Percentiles rank a stretch among this genome's conserved stretches.
These are phyloP conservation scores for Myxozyma neotropica DNA, from an alignment of 805 yeast genomes.

Conservation along the genomic window DNA sequence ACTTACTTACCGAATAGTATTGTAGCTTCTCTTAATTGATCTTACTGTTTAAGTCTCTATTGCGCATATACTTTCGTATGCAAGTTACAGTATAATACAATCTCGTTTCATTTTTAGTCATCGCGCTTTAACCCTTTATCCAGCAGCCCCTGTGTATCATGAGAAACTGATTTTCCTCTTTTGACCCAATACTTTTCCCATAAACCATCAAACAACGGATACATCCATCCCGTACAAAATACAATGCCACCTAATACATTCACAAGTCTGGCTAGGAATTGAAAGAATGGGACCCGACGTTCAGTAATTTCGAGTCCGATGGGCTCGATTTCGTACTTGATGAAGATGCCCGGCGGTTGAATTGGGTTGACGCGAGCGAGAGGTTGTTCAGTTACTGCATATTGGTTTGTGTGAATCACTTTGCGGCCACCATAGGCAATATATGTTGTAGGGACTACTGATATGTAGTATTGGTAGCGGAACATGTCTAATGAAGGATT, in stretches of 20 bases:
- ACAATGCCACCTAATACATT: constrained; percentile 83
- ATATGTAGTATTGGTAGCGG: constrained; percentile 64
- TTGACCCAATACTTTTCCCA: constrained; percentile 18
- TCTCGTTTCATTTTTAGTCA: constrained; percentile 6
- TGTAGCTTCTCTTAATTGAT: no score
- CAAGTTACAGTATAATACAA: not conserved
- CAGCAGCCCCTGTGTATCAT: constrained; percentile 22
- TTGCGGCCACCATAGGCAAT: constrained; percentile 63
- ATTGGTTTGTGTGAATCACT: constrained; percentile 79
- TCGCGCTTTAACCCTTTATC: constrained; percentile 27
- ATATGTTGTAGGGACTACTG: constrained; percentile 83
- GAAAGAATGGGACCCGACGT: constrained; percentile 70
- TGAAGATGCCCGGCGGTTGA: constrained; percentile 65
- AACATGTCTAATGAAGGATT: constrained; percentile 22
- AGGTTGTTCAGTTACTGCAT: constrained; percentile 58
- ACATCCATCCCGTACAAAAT: constrained; percentile 44
- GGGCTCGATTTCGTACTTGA: constrained; percentile 88
- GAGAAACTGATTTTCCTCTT: constrained; percentile 18
- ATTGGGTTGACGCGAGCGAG: constrained; percentile 33
- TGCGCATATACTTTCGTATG: not conserved
- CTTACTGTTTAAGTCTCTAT: no score
- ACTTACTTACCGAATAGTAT: no score
- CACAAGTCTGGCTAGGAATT: constrained; percentile 73
- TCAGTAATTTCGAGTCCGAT: constrained; percentile 71
- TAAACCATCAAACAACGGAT: constrained; percentile 17